A percentile compares a stretch with the other conserved stretches of the same genome.
phyloP scores from a whole-genome alignment of 192 early-diverging fungal genomes.

The Umbelopsis isabellina region DNA sequence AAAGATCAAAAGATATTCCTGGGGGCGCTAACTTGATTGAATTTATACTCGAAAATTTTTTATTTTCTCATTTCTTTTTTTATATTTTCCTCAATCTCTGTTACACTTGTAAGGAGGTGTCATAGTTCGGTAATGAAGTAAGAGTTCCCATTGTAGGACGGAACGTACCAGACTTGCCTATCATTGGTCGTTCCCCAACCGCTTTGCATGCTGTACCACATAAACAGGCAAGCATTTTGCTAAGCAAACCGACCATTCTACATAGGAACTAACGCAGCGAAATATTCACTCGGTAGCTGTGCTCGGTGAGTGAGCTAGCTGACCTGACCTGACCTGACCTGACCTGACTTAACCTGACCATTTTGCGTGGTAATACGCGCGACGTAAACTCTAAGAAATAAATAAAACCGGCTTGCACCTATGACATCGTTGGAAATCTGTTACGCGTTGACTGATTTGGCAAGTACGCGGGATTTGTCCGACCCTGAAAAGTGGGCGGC shows the following conservation, averaged over 20 bases:
- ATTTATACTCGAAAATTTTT: constrained; percentile 12
- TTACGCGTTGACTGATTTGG: neutral
- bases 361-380: too few species aligned
- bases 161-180: too few species aligned
- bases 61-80: neutral
- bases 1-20: neutral
- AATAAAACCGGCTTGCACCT: neutral
- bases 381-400: neutral
- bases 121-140: constrained; percentile 5
- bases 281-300: too few species aligned
- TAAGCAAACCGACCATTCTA: neutral
- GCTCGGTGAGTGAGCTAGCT: too few species aligned
- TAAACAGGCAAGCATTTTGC: neutral
- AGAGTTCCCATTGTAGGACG: too few species aligned
- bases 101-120: constrained; percentile 7
- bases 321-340: too few species aligned
- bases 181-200: too few species aligned
- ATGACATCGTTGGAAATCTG: neutral
- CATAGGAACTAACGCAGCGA: neutral
- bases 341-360: too few species aligned
- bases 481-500: constrained; percentile 2
- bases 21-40: neutral
- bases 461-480: neutral
- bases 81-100: neutral
- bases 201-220: neutral